phyloP scores from a whole-genome alignment of 129 eudicot genomes.

The Flaveria ramosissima region DNA sequence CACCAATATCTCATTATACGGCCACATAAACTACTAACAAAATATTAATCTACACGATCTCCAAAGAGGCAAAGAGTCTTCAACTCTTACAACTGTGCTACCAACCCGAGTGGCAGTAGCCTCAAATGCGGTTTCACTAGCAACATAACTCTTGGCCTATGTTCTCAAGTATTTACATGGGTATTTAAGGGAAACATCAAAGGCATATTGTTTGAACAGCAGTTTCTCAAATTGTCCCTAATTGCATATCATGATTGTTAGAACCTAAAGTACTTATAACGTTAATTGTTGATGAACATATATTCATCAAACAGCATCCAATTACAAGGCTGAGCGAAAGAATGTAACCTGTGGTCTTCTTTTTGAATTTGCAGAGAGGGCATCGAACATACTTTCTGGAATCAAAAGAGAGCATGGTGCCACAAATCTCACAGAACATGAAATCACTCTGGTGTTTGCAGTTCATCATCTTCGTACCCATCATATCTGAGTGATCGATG shows the following conservation, averaged over 20 bases:
- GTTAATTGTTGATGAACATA: too few relatives aligned
- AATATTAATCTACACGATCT: too few relatives aligned
- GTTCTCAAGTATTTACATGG: not conserved
- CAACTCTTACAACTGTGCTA: too few relatives aligned
- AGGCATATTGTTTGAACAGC: not conserved
- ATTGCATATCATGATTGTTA: not conserved
- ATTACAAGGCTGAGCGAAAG: not conserved
- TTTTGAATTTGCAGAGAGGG: slow-evolving; percentile 60
- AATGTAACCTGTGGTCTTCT: slow-evolving; percentile 44
- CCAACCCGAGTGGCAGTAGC: too few relatives aligned
- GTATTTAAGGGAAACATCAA: too few relatives aligned
- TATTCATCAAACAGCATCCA: too few relatives aligned
- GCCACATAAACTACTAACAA: too few relatives aligned
- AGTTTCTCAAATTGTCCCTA: not conserved
- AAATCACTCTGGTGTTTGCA: slow-evolving; percentile 51
- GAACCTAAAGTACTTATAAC: too few relatives aligned
- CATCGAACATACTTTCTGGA: slow-evolving; percentile 51
- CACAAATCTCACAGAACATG: slow-evolving; percentile 80
- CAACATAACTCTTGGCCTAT: not conserved
- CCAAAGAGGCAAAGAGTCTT: too few relatives aligned
- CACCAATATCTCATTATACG: too few relatives aligned
- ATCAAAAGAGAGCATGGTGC: slow-evolving; percentile 58
- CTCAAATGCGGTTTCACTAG: too few relatives aligned
- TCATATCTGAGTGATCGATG: not conserved
- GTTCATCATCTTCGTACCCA: slow-evolving; percentile 12